phyloP scores from a whole-genome alignment of 2,329 filamentous ascomycete species.

The Colletotrichum liaoningense region DNA sequence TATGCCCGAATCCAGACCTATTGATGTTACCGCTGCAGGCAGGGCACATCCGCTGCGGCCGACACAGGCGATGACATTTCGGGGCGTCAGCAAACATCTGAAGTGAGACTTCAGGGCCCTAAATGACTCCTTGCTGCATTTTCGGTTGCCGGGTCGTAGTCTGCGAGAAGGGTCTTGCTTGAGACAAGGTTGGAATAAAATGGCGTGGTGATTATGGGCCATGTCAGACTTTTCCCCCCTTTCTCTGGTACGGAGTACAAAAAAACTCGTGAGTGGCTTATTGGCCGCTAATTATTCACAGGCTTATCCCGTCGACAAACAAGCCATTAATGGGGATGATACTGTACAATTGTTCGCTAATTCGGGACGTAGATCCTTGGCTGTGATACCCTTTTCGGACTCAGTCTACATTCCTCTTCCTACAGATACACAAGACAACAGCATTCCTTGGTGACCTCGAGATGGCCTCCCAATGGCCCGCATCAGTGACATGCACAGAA shows the following conservation, averaged over 20 bases:
- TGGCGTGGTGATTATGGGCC: conserved; percentile 23
- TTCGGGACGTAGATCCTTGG: background rate
- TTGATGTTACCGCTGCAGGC: background rate
- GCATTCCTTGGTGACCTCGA: conserved; percentile 21
- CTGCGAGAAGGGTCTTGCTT: conserved; percentile 27
- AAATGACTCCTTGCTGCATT: conserved; percentile 23
- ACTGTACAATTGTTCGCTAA: conserved; percentile 9
- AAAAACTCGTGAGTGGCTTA: background rate
- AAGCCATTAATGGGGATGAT: conserved; percentile 6
- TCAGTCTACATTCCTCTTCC: conserved; percentile 12
- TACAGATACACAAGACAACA: conserved; percentile 11
- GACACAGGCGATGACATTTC: background rate
- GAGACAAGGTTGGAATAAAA: conserved; percentile 31
- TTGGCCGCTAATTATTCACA: conserved; percentile 1
- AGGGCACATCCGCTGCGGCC: background rate
- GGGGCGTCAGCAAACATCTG: background rate
- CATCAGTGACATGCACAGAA: background rate
- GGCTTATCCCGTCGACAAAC: conserved; percentile 2
- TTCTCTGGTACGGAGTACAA: background rate
- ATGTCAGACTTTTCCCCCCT: background rate
- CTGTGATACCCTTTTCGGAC: conserved; percentile 5
- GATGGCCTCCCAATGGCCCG: conserved; percentile 1
- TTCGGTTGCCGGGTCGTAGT: conserved; percentile 31
- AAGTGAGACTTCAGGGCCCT: conserved; percentile 32
- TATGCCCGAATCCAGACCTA: background rate